phyloP scores from a whole-genome alignment of 2,329 filamentous ascomycete genomes.

The Claviceps maximensis region DNA sequence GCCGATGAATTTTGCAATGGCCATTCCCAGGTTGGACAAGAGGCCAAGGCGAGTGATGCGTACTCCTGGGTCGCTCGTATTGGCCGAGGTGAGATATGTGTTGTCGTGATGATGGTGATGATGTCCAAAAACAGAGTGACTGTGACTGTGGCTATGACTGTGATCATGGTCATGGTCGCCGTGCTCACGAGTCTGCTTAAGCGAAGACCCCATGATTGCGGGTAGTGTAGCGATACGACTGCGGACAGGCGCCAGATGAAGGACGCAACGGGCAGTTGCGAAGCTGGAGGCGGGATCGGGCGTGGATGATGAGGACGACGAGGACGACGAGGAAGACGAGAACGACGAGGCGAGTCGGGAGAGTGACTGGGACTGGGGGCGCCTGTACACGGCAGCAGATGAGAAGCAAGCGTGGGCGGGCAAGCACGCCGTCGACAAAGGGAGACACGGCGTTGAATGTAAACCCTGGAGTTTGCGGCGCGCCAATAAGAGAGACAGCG shows the following conservation, averaged over 20 bases:
- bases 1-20: slow-evolving; percentile 79
- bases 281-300: slow-evolving; percentile 2
- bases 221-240: slow-evolving; percentile 11
- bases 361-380: not conserved
- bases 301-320: slow-evolving; percentile 1
- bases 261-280: slow-evolving; percentile 3
- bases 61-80: slow-evolving; percentile 58
- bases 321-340: not conserved
- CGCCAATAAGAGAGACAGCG: not conserved
- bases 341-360: not conserved
- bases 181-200: slow-evolving; percentile 21
- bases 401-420: slow-evolving; percentile 4
- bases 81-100: slow-evolving; percentile 82
- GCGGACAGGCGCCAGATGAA: slow-evolving; percentile 11
- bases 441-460: not conserved
- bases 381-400: not conserved
- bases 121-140: slow-evolving; percentile 33
- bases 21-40: slow-evolving; percentile 86
- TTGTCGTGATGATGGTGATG: slow-evolving; percentile 86
- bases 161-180: slow-evolving; percentile 26
- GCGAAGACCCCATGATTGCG: slow-evolving; percentile 17
- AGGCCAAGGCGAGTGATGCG: slow-evolving; percentile 44
- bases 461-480: not conserved
- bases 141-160: slow-evolving; percentile 20
- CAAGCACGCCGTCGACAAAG: slow-evolving; percentile 1